These are phyloP conservation scores for Fusarium sp. DNA, from an alignment of 2,329 filamentous ascomycete species.

Conservation along the genomic window DNA sequence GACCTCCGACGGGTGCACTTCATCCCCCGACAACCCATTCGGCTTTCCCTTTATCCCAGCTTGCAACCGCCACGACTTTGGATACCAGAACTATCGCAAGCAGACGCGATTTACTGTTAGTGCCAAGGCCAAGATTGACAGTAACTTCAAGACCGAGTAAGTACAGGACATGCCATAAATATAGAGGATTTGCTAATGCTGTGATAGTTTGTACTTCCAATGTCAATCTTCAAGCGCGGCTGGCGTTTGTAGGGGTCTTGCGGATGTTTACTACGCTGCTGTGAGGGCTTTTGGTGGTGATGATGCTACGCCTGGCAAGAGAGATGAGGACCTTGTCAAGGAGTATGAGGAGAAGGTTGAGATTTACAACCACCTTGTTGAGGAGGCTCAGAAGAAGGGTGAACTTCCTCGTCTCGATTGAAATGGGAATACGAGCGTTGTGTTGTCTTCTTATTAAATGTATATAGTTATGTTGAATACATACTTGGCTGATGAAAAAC, in stretches of 20 bases:
- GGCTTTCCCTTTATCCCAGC: slow-evolving; percentile 57
- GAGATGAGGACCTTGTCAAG: slow-evolving; percentile 42
- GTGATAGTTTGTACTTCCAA: slow-evolving; percentile 51
- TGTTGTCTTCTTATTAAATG: background rate
- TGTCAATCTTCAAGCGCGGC: slow-evolving; percentile 43
- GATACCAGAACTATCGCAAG: slow-evolving; percentile 63
- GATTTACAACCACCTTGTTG: slow-evolving; percentile 51
- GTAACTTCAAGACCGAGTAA: slow-evolving; percentile 61
- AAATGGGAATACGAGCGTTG: too few species aligned
- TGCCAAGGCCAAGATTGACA: slow-evolving; percentile 59
- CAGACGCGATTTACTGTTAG: slow-evolving; percentile 60
- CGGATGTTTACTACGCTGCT: slow-evolving; percentile 56
- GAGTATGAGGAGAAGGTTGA: slow-evolving; percentile 52
- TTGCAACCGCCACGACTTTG: slow-evolving; percentile 68
- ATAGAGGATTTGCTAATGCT: background rate
- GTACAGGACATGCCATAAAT: too few species aligned
- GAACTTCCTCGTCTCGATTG: slow-evolving; percentile 46
- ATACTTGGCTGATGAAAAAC: background rate
- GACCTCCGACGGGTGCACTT: slow-evolving; percentile 57
- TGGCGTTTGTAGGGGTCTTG: slow-evolving; percentile 49
- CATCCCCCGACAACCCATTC: slow-evolving; percentile 57
- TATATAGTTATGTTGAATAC: background rate
- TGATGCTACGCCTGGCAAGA: slow-evolving; percentile 47
- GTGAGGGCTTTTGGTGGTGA: slow-evolving; percentile 53
- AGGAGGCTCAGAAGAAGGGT: slow-evolving; percentile 51